Percentiles rank a stretch among this genome's conserved stretches.
Conservation (phyloP, 139 green algal species). For the Protoeuglena noctilucae region DNA sequence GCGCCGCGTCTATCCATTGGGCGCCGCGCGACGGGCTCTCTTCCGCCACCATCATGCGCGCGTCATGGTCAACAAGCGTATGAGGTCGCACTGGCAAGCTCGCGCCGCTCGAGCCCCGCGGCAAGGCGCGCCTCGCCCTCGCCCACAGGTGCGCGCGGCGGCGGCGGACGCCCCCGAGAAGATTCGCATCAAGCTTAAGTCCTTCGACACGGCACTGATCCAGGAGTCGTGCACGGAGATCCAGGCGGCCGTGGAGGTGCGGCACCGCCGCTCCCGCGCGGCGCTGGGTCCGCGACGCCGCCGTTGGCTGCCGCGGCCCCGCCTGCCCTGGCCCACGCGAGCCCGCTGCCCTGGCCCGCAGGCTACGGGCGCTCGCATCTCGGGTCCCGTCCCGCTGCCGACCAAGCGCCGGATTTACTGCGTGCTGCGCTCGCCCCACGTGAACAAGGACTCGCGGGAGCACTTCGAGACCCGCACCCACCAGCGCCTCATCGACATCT, state of each 20-base stretch:
- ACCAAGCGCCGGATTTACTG: slow-evolving; percentile 40
- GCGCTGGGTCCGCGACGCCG: too few species aligned
- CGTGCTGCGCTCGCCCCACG: slow-evolving; percentile 62
- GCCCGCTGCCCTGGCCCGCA: too few species aligned
- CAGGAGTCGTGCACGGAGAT: slow-evolving; percentile 41
- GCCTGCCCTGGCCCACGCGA: too few species aligned
- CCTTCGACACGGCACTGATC: slow-evolving; percentile 45
- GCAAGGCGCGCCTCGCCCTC: neutral
- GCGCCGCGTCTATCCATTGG: too few species aligned
- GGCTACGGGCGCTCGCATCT: slow-evolving; percentile 51
- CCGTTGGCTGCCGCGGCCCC: too few species aligned
- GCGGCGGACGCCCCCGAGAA: slow-evolving; percentile 14
- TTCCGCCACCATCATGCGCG: too few species aligned
- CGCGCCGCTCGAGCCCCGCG: neutral
- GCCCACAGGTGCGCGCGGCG: neutral
- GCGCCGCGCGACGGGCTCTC: too few species aligned
- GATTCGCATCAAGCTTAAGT: slow-evolving; percentile 58
- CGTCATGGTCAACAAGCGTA: too few species aligned
- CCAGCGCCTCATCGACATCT: slow-evolving; percentile 56
- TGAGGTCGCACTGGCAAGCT: too few species aligned
- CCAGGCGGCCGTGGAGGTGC: slow-evolving; percentile 29
- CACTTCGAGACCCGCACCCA: slow-evolving; percentile 75
- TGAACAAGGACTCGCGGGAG: slow-evolving; percentile 75
- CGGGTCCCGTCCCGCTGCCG: slow-evolving; percentile 59
- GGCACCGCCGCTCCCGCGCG: too few species aligned